Evolutionary conservation across 1,284 basidiomycete species (phyloP).

Genomic region (Thelephora terrestris): DNA sequence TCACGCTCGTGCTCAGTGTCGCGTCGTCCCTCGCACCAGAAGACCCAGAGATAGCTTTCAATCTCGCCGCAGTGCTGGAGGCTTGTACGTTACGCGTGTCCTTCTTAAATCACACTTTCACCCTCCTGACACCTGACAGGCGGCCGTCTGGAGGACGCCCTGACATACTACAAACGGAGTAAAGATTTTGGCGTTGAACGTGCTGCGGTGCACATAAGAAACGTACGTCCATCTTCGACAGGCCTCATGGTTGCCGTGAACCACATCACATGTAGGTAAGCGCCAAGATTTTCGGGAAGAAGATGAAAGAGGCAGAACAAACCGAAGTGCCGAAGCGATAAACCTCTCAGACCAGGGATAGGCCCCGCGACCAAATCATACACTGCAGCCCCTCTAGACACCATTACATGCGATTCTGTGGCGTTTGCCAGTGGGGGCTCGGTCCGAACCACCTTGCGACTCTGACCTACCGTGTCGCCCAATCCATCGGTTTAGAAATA

Average conservation of each 20-base stretch:
- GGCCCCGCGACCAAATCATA: too few species aligned
- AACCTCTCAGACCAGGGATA: too few species aligned
- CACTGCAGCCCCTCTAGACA: too few species aligned
- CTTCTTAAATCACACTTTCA: conserved; percentile 2
- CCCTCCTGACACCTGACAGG: conserved; percentile 28
- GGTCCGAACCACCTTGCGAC: too few species aligned
- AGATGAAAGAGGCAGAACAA: conserved; percentile 38
- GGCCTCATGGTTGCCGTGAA: conserved; percentile 6
- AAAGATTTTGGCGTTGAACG: conserved; percentile 75
- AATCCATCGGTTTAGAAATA: too few species aligned
- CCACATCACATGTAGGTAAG: conserved; percentile 41
- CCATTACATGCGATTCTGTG: too few species aligned
- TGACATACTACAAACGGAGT: conserved; percentile 73
- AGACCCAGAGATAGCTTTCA: conserved; percentile 93
- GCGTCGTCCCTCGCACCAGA: conserved; percentile 81
- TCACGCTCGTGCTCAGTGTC: conserved; percentile 41
- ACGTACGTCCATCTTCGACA: conserved; percentile 37
- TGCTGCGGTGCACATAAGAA: conserved; percentile 78
- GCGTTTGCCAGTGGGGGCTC: too few species aligned
- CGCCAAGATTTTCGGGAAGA: conserved; percentile 70
- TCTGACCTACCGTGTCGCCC: too few species aligned
- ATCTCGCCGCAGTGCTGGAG: conserved; percentile 85
- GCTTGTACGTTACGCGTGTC: conserved; percentile 48
- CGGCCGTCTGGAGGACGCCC: conserved; percentile 72
- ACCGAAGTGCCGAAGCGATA: too few species aligned